phyloP scores from a whole-genome alignment of 768 basidiomycete species.

The Pisolithus microcarpus region DNA sequence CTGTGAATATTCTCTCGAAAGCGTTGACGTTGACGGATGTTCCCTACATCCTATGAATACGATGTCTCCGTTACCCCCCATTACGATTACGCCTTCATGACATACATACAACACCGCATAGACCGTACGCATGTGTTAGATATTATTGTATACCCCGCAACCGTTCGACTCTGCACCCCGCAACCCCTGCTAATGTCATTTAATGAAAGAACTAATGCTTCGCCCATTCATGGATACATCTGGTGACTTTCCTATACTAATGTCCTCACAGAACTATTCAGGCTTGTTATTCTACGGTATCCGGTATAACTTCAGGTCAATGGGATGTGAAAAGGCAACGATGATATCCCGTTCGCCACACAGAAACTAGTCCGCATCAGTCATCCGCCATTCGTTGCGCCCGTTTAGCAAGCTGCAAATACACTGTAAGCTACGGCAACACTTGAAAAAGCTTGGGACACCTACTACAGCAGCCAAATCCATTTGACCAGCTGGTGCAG shows the following conservation, averaged over 20 bases:
- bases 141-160: conserved; percentile 18
- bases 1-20: conserved; percentile 16
- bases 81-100: conserved; percentile 38
- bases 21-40: conserved; percentile 23
- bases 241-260: too few species aligned
- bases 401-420: conserved; percentile 62
- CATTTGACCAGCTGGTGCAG: conserved; percentile 52
- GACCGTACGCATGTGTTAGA: background rate
- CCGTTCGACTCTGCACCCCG: too few species aligned
- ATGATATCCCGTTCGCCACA: background rate
- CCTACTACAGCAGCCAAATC: conserved; percentile 82
- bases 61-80: conserved; percentile 31
- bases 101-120: conserved; percentile 3
- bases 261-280: too few species aligned
- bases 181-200: too few species aligned
- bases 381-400: conserved; percentile 58
- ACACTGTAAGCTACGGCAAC: background rate
- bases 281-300: too few species aligned
- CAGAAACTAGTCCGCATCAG: conserved; percentile 17
- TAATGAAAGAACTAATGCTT: too few species aligned
- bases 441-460: background rate
- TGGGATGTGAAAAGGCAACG: too few species aligned
- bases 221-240: too few species aligned
- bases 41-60: conserved; percentile 8
- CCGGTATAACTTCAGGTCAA: too few species aligned